These are phyloP conservation scores for Suhomyces chickasaworum DNA, from an alignment of 1,139 yeast genomes.

Conservation along the genomic window DNA sequence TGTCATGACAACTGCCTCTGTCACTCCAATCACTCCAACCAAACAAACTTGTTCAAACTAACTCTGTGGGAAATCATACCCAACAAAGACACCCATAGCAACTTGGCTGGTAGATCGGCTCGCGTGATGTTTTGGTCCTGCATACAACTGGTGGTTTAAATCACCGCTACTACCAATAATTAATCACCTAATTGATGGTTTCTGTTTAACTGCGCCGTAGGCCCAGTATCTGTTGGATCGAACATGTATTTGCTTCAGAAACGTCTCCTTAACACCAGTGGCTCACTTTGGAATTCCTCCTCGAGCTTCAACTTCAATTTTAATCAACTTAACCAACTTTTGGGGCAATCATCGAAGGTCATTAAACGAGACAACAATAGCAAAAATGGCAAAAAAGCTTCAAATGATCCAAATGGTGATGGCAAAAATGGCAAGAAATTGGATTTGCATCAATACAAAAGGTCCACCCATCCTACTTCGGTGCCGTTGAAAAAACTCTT, in stretches of 20 bases:
- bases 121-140: too few relatives aligned
- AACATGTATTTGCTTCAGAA: conserved; percentile 2
- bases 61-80: too few relatives aligned
- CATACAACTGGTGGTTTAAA: not conserved
- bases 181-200: not conserved
- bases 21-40: too few relatives aligned
- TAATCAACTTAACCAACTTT: conserved; percentile 14
- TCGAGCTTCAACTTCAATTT: conserved; percentile 17
- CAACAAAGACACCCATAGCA: too few relatives aligned
- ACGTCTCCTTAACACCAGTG: conserved; percentile 7
- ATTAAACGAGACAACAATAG: not conserved
- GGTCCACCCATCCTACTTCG: conserved; percentile 65
- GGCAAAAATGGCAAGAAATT: conserved; percentile 3
- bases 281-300: conserved; percentile 7
- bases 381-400: not conserved
- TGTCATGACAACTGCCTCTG: too few relatives aligned
- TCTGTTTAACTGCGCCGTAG: not conserved
- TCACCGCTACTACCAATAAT: not conserved
- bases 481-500: conserved; percentile 56
- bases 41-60: too few relatives aligned
- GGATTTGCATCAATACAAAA: conserved; percentile 29
- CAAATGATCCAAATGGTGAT: too few relatives aligned
- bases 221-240: not conserved
- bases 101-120: too few relatives aligned
- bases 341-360: not conserved